Conservation (phyloP, 2,329 filamentous ascomycete species). For the Xylaria sp. region DNA sequence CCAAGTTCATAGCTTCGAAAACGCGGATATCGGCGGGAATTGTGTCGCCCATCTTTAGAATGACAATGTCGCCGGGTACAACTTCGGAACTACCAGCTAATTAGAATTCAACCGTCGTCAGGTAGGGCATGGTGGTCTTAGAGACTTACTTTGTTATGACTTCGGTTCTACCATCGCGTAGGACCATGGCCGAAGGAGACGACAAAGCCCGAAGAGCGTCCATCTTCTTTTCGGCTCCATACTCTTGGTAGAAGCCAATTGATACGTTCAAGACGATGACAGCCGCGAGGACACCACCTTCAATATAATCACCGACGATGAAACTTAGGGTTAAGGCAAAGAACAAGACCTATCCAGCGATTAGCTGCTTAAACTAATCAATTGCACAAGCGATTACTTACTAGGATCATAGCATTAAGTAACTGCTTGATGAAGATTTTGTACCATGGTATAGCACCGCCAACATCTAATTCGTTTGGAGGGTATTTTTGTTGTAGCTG, state of each 20-base stretch:
- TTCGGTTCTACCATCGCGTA: conserved; percentile 63
- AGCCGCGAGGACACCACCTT: conserved; percentile 69
- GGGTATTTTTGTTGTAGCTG: conserved; percentile 65
- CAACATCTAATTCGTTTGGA: conserved; percentile 73
- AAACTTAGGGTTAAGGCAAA: conserved; percentile 78
- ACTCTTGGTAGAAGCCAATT: conserved; percentile 71
- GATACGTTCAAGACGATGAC: conserved; percentile 73
- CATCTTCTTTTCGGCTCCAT: conserved; percentile 70
- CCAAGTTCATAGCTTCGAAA: conserved; percentile 77
- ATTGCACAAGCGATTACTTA: conserved; percentile 43
- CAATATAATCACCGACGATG: conserved; percentile 69
- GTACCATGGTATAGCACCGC: conserved; percentile 69
- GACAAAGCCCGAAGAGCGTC: conserved; percentile 66
- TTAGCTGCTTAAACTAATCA: conserved; percentile 33
- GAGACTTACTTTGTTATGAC: conserved; percentile 62
- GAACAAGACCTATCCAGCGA: conserved; percentile 69
- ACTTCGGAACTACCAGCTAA: conserved; percentile 59
- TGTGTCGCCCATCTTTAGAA: conserved; percentile 73
- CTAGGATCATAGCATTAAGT: conserved; percentile 78
- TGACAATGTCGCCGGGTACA: conserved; percentile 73
- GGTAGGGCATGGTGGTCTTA: conserved; percentile 18
- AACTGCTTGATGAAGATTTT: conserved; percentile 76
- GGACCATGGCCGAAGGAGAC: conserved; percentile 66
- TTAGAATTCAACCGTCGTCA: not conserved
- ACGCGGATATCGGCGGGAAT: conserved; percentile 75